Conservation (phyloP, 2,329 filamentous ascomycete species). For the Cytospora mali region DNA sequence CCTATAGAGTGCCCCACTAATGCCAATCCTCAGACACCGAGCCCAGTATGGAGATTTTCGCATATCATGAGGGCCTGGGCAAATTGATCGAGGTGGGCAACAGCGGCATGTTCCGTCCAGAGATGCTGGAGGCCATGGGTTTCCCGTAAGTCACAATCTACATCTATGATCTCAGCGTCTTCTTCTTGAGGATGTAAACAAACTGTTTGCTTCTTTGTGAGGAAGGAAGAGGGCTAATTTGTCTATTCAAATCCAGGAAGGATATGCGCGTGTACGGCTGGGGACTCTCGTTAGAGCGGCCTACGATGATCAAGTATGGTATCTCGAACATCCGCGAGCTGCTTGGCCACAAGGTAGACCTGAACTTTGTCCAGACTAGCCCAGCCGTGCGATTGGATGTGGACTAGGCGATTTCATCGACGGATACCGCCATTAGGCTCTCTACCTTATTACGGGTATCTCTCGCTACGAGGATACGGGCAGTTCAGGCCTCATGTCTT, state of each 20-base stretch:
- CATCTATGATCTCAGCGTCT: neutral
- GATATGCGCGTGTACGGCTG: constrained; percentile 94
- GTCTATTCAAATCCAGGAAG: constrained; percentile 45
- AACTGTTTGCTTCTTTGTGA: constrained; percentile 1
- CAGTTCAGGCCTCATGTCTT: neutral
- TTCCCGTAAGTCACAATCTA: constrained; percentile 54
- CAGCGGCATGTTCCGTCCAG: constrained; percentile 96
- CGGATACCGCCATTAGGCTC: neutral
- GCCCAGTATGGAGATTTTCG: constrained; percentile 97
- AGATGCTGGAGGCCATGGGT: constrained; percentile 96
- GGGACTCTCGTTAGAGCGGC: constrained; percentile 87
- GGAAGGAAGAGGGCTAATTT: neutral
- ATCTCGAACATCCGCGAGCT: constrained; percentile 91
- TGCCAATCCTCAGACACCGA: constrained; percentile 66
- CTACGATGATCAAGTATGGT: constrained; percentile 96
- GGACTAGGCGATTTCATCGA: neutral
- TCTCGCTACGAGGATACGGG: neutral
- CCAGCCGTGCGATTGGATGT: constrained; percentile 55
- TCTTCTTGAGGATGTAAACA: constrained; percentile 1
- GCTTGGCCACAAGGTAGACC: constrained; percentile 91
- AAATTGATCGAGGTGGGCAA: constrained; percentile 98
- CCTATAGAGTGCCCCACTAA: constrained; percentile 50
- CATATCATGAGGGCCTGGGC: constrained; percentile 83
- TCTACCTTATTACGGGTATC: neutral
- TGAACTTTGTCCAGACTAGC: constrained; percentile 89